Evolutionary conservation across 108 stramenopile species (phyloP).

Genomic region (Conticribra guillardii): DNA sequence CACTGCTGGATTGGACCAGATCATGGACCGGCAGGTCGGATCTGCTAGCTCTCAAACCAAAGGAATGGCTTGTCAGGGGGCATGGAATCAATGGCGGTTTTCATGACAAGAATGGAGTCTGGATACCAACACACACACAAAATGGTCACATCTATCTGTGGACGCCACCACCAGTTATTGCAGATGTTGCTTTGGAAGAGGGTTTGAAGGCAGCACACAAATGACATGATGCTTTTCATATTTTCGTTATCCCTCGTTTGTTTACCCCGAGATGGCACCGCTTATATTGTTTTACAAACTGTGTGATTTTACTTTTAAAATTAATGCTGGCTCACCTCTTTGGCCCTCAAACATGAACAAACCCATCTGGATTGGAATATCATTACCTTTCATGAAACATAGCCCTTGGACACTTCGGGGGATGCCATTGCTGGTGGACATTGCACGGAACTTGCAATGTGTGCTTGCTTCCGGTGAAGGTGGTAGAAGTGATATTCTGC

Average conservation of each 20-base stretch:
- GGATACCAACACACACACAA: constrained; percentile 16
- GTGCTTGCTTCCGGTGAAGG: constrained; percentile 12
- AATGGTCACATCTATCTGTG: constrained; percentile 13
- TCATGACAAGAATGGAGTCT: constrained; percentile 15
- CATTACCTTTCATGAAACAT: constrained; percentile 26
- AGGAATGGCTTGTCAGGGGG: constrained; percentile 29
- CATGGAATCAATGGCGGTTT: constrained; percentile 31
- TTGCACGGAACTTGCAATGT: constrained; percentile 22
- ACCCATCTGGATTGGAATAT: constrained; percentile 34
- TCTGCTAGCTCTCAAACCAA: constrained; percentile 14
- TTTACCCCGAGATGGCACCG: constrained; percentile 25
- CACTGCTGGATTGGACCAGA: constrained; percentile 17
- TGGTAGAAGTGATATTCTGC: constrained; percentile 40
- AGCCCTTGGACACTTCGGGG: constrained; percentile 35
- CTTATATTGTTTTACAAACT: constrained; percentile 27
- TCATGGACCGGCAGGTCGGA: not conserved
- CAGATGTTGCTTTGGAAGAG: constrained; percentile 40
- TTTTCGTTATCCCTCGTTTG: constrained; percentile 21
- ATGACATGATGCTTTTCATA: constrained; percentile 28
- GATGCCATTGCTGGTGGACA: constrained; percentile 27
- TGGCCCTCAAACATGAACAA: constrained; percentile 46
- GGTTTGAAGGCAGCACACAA: constrained; percentile 37
- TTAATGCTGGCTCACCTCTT: constrained; percentile 5
- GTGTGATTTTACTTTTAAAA: constrained; percentile 23
- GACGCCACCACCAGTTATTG: constrained; percentile 29